Conservation (phyloP, 306 rosid genomes). For the Macrotyloma uniflorum region DNA sequence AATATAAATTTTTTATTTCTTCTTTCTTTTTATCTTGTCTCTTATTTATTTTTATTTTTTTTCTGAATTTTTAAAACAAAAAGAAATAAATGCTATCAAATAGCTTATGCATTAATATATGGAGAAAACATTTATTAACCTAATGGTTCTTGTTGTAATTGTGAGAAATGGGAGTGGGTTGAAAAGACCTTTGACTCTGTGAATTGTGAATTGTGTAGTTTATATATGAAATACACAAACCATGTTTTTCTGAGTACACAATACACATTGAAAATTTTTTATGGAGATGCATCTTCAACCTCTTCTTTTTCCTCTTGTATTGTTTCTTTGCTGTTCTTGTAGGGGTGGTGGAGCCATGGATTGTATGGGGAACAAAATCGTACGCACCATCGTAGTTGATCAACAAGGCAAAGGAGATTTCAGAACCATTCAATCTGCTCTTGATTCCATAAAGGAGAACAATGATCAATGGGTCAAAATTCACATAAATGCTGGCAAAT, state of each 20-base stretch:
- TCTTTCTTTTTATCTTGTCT: no score
- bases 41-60: no score
- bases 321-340: neutral
- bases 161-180: neutral
- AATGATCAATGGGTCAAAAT: conserved; percentile 26
- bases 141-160: neutral
- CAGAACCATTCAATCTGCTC: neutral
- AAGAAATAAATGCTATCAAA: no score
- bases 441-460: conserved; percentile 5
- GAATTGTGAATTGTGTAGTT: neutral
- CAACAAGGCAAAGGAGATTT: neutral
- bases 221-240: neutral
- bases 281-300: neutral
- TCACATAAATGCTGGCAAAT: conserved; percentile 25
- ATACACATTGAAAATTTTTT: neutral
- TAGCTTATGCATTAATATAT: no score
- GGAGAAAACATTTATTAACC: no score
- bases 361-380: conserved; percentile 13
- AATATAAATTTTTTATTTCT: no score
- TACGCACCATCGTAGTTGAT: neutral
- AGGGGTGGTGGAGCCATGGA: neutral
- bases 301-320: neutral
- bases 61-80: no score
- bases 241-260: neutral
- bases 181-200: neutral